These are phyloP conservation scores for Vitellaria paradoxa DNA, from an alignment of 179 eudicot genomes.

Conservation along the genomic window DNA sequence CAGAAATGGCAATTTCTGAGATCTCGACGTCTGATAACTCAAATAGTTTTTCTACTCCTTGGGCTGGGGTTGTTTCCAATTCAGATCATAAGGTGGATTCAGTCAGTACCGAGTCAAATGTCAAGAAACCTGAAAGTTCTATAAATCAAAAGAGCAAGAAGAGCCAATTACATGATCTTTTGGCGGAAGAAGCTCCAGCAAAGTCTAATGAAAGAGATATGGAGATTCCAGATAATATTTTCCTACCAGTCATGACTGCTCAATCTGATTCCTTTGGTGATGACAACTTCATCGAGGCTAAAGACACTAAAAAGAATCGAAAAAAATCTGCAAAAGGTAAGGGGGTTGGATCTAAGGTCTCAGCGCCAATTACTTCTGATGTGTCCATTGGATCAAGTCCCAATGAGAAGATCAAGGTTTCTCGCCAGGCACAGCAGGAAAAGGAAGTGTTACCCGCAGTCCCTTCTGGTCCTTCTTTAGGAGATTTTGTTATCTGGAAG, in stretches of 20 bases:
- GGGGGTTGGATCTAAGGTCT: conserved; percentile 52
- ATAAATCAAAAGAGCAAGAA: conserved; percentile 43
- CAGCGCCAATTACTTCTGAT: conserved; percentile 29
- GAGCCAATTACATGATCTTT: conserved; percentile 72
- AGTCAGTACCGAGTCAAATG: conserved; percentile 20
- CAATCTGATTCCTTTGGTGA: conserved; percentile 41
- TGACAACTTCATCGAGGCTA: conserved; percentile 82
- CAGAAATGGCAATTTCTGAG: conserved; percentile 43
- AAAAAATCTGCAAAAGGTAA: conserved; percentile 91
- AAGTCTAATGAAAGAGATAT: conserved; percentile 47
- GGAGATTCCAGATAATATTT: conserved; percentile 30
- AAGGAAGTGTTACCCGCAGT: conserved; percentile 77
- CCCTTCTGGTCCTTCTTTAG: conserved; percentile 86
- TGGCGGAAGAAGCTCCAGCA: conserved; percentile 47
- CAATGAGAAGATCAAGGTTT: conserved; percentile 57
- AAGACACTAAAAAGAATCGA: conserved; percentile 89
- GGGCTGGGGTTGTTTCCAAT: conserved; percentile 66
- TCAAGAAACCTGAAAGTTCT: conserved; percentile 36
- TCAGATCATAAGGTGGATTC: conserved; percentile 44
- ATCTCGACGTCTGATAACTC: conserved; percentile 49
- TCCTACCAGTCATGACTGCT: conserved; percentile 30
- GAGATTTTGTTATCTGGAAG: conserved; percentile 93
- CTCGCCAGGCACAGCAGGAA: conserved; percentile 49
- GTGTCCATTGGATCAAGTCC: conserved; percentile 44
- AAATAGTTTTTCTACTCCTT: conserved; percentile 49